Conservation (phyloP, 2,329 filamentous ascomycete species). For the Chaetomiaceae sp. region DNA sequence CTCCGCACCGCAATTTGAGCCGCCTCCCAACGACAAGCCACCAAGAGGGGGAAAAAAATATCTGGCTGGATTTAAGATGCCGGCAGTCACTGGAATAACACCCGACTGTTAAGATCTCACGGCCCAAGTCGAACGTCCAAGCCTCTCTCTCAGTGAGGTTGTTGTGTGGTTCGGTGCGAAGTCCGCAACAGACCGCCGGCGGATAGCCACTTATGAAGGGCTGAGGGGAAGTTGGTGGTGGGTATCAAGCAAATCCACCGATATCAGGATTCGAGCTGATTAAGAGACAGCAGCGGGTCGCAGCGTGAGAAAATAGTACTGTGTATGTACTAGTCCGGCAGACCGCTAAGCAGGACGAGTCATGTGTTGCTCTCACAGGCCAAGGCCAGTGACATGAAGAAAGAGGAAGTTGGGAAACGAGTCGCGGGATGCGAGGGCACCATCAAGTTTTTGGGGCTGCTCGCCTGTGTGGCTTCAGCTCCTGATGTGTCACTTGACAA, state of each 20-base stretch:
- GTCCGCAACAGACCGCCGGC: not conserved
- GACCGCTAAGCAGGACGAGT: slow-evolving; percentile 8
- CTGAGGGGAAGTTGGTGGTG: slow-evolving; percentile 4
- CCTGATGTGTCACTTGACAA: slow-evolving; percentile 20
- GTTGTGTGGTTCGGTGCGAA: not conserved
- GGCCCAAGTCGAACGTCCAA: too few species aligned
- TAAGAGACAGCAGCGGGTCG: slow-evolving; percentile 1
- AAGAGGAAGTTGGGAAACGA: slow-evolving; percentile 22
- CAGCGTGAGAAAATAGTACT: slow-evolving; percentile 11
- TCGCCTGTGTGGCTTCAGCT: slow-evolving; percentile 18
- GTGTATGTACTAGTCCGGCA: too few species aligned
- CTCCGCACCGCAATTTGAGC: slow-evolving; percentile 24
- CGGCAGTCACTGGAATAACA: slow-evolving; percentile 17
- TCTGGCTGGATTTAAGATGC: slow-evolving; percentile 20
- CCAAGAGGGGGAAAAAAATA: slow-evolving; percentile 27
- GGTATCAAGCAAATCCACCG: not conserved
- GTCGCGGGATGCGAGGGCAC: slow-evolving; percentile 7
- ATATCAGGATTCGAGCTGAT: slow-evolving; percentile 7
- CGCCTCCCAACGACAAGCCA: slow-evolving; percentile 23
- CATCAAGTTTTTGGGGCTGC: slow-evolving; percentile 22
- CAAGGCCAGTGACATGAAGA: not conserved
- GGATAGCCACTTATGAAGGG: slow-evolving; percentile 1
- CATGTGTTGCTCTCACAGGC: slow-evolving; percentile 16
- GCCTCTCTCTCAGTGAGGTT: too few species aligned
- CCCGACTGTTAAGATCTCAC: slow-evolving; percentile 8